Evolutionary conservation across 176 grass and related monocot genomes (phyloP).

Genomic region (Avena atlantica): DNA sequence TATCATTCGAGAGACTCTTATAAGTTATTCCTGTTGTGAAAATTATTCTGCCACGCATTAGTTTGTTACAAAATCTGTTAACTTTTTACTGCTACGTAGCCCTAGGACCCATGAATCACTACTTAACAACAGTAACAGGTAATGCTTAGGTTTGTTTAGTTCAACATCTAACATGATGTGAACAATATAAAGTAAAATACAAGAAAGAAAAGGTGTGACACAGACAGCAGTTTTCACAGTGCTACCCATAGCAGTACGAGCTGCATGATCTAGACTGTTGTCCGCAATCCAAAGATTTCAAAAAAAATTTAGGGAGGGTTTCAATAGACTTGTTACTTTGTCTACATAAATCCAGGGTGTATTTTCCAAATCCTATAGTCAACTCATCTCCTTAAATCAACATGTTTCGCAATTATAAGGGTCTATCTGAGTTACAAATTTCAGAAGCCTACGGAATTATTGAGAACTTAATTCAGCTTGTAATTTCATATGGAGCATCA

Average conservation of each 20-base stretch:
- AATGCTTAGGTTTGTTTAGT: background rate
- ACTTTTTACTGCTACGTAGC: constrained; percentile 5
- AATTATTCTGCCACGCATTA: background rate
- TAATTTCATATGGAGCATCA: constrained; percentile 19
- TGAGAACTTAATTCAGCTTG: constrained; percentile 9
- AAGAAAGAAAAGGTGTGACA: background rate
- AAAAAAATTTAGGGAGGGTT: no score
- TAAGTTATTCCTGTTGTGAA: background rate
- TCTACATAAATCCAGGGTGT: constrained; percentile 19
- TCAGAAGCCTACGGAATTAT: background rate
- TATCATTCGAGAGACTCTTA: background rate
- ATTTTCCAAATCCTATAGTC: constrained; percentile 17
- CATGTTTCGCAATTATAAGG: background rate
- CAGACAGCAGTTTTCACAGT: background rate
- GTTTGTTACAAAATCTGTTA: background rate
- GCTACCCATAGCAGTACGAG: constrained; percentile 1
- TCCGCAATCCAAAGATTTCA: background rate
- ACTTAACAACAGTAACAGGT: constrained; percentile 11
- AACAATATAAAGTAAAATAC: background rate
- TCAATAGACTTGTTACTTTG: background rate
- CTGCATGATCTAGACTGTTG: background rate
- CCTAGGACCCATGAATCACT: background rate
- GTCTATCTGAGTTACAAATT: constrained; percentile 33
- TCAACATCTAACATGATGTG: constrained; percentile 17
- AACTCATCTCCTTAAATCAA: constrained; percentile 33